A percentile compares a stretch with the other conserved stretches of the same genome.
These are phyloP conservation scores for Fraxinus albicans DNA, from an alignment of 305 asterid species.

Conservation along the genomic window DNA sequence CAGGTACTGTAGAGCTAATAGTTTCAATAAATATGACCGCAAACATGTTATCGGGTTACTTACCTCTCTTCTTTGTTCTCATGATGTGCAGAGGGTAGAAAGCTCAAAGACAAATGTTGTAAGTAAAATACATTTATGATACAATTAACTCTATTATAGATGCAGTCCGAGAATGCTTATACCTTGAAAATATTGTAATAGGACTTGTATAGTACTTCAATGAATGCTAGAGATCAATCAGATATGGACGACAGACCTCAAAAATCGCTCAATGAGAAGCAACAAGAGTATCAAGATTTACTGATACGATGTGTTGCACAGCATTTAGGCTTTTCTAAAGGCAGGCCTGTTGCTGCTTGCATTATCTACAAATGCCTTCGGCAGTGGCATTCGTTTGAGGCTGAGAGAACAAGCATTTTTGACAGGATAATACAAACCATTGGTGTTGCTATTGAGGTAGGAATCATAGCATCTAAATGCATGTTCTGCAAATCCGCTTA, in stretches of 20 bases:
- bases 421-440: constrained; percentile 95
- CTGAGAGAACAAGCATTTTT: constrained; percentile 91
- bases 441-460: constrained; percentile 94
- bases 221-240: constrained; percentile 58
- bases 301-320: constrained; percentile 95
- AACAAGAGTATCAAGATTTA: constrained; percentile 98
- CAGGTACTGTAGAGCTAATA: constrained; percentile 52
- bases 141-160: constrained; percentile 16
- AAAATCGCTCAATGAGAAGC: constrained; percentile 92
- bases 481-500: not conserved
- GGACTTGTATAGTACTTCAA: constrained; percentile 88
- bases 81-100: constrained; percentile 63
- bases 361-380: constrained; percentile 95
- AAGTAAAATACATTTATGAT: constrained; percentile 39
- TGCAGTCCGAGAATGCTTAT: constrained; percentile 25
- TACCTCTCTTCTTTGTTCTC: constrained; percentile 26
- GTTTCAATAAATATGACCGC: constrained; percentile 20
- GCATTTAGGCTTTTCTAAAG: constrained; percentile 92
- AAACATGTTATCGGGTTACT: constrained; percentile 24
- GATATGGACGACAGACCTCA: constrained; percentile 96
- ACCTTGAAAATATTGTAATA: constrained; percentile 33
- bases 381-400: constrained; percentile 99
- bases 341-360: constrained; percentile 96
- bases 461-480: constrained; percentile 11
- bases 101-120: constrained; percentile 60